phyloP scores from a whole-genome alignment of 2,329 filamentous ascomycete genomes.

The Trichoderma brevicompactum region DNA sequence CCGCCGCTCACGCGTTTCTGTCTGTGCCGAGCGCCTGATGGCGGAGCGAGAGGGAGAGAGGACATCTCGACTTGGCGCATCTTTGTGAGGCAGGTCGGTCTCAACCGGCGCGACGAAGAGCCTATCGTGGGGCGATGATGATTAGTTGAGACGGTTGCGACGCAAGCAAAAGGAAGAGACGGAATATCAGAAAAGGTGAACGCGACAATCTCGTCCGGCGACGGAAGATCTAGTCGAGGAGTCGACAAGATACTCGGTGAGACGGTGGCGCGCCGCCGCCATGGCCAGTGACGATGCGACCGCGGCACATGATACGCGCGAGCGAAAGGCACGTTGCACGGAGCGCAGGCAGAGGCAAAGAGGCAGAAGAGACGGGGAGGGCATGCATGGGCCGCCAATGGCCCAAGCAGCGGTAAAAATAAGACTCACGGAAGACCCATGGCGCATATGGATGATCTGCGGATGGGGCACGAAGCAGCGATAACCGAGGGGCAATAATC shows the following conservation, averaged over 20 bases:
- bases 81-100: conserved; percentile 47
- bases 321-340: not conserved
- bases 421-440: conserved; percentile 30
- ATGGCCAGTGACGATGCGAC: conserved; percentile 5
- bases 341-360: not conserved
- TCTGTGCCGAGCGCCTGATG: conserved; percentile 46
- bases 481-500: not conserved
- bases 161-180: not conserved
- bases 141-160: conserved; percentile 7
- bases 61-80: conserved; percentile 38
- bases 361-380: not conserved
- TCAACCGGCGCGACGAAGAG: conserved; percentile 53
- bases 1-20: conserved; percentile 41
- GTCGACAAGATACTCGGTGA: not conserved
- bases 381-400: not conserved
- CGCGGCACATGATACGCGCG: conserved; percentile 5
- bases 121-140: conserved; percentile 37
- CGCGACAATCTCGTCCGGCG: not conserved
- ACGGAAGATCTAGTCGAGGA: not conserved
- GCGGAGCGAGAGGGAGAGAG: conserved; percentile 45
- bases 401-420: not conserved
- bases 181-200: not conserved
- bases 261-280: conserved; percentile 1
- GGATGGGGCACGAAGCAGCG: conserved; percentile 8
- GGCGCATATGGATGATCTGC: conserved; percentile 9